Evolutionary conservation across 305 asterid genomes (phyloP).

Genomic region (Coffea humblotiana): DNA sequence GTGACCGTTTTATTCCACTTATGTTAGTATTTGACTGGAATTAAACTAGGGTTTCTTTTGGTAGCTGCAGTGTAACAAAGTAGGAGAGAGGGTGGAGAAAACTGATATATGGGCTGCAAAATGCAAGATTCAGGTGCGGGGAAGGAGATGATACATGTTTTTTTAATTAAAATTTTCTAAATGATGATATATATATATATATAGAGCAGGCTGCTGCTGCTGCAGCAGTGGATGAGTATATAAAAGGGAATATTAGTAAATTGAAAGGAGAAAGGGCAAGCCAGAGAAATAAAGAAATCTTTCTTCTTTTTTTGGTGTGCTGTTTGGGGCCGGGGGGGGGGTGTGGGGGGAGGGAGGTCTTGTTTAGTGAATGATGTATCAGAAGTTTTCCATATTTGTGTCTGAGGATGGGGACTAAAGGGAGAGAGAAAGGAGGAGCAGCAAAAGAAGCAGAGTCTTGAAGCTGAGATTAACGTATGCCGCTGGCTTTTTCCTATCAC

Average conservation of each 20-base stretch:
- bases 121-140: neutral
- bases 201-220: neutral
- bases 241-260: slow-evolving; percentile 15
- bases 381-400: slow-evolving; percentile 46
- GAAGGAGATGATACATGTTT: neutral
- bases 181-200: neutral
- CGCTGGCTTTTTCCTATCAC: neutral
- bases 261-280: slow-evolving; percentile 13
- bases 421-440: slow-evolving; percentile 1
- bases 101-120: neutral
- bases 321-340: neutral
- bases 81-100: neutral
- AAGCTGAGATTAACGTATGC: slow-evolving; percentile 8
- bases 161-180: neutral
- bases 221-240: slow-evolving; percentile 9
- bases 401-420: slow-evolving; percentile 17
- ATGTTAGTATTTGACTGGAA: neutral
- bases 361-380: slow-evolving; percentile 51
- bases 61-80: neutral
- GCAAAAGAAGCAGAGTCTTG: slow-evolving; percentile 6
- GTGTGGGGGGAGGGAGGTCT: neutral
- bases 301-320: neutral
- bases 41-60: slow-evolving; percentile 6
- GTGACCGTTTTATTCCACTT: neutral
- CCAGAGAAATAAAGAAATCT: neutral